A percentile compares a stretch with the other conserved stretches of the same genome.
phyloP scores from a whole-genome alignment of 2,329 filamentous ascomycete genomes.

The Monilinia vaccinii-corymbosi region DNA sequence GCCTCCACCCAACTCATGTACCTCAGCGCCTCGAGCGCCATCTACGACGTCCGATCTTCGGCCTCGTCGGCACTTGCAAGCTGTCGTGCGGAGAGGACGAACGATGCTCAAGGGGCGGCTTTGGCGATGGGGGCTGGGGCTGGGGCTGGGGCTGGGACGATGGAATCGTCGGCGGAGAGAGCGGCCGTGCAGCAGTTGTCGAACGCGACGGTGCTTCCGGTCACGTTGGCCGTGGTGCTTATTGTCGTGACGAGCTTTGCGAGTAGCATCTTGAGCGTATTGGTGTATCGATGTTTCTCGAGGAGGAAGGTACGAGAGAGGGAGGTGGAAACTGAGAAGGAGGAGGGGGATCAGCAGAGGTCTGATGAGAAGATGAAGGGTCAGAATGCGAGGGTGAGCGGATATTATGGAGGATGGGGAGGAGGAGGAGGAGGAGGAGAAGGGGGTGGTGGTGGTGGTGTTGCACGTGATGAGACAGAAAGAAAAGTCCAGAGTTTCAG shows the following conservation, averaged over 20 bases:
- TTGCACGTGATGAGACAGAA: neutral
- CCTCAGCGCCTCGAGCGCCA: neutral
- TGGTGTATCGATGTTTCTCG: neutral
- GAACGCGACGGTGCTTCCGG: neutral
- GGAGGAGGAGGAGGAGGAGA: too few species aligned
- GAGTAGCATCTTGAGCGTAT: neutral
- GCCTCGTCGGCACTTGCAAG: neutral
- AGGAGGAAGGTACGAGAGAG: neutral
- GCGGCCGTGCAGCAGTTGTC: neutral
- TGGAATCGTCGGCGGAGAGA: neutral
- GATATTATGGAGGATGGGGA: too few species aligned
- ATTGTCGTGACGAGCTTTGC: neutral
- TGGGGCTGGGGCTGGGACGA: neutral
- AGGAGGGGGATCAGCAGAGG: neutral
- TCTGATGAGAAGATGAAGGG: neutral
- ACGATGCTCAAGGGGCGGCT: neutral
- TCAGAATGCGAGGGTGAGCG: neutral
- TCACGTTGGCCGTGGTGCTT: neutral
- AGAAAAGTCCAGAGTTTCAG: neutral
- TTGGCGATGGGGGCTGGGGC: neutral
- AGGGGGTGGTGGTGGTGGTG: neutral
- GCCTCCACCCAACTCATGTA: neutral
- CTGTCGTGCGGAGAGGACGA: neutral
- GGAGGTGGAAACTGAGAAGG: neutral
- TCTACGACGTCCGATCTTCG: neutral